phyloP scores from a whole-genome alignment of 2,329 filamentous ascomycete genomes.

The Paraconiothyrium brasiliense region DNA sequence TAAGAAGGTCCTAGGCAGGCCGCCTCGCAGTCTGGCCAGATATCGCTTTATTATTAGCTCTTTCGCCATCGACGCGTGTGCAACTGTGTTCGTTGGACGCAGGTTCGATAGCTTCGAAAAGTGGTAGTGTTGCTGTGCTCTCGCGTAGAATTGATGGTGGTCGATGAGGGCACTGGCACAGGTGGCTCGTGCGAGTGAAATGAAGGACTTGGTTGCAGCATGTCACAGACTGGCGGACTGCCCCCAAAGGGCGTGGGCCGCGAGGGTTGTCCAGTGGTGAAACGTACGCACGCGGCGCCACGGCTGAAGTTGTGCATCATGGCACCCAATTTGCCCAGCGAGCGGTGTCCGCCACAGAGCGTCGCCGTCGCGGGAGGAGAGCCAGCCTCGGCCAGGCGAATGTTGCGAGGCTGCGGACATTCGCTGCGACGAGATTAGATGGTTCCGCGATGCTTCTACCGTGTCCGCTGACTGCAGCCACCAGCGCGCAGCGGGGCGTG shows the following conservation, averaged over 20 bases:
- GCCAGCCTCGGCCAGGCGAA: neutral
- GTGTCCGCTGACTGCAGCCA: constrained; percentile 12
- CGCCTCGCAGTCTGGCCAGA: constrained; percentile 20
- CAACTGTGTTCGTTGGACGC: neutral
- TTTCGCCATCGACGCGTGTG: neutral
- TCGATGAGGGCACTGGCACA: neutral
- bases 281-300: constrained; percentile 9
- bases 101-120: neutral
- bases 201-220: constrained; percentile 10
- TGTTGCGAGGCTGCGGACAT: constrained; percentile 3
- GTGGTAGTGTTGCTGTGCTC: neutral
- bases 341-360: constrained; percentile 7
- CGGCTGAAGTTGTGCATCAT: constrained; percentile 1
- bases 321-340: constrained; percentile 1
- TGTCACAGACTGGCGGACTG: neutral
- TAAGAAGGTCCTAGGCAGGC: constrained; percentile 26
- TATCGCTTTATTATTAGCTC: constrained; percentile 17
- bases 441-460: neutral
- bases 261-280: constrained; percentile 13
- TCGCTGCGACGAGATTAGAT: constrained; percentile 10
- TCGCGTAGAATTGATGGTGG: neutral
- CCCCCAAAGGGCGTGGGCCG: constrained; percentile 12
- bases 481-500: neutral
- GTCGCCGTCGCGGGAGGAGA: no score
- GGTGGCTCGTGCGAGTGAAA: neutral